phyloP scores from a whole-genome alignment of 768 basidiomycete genomes.

The Leccinum barrowsii region DNA sequence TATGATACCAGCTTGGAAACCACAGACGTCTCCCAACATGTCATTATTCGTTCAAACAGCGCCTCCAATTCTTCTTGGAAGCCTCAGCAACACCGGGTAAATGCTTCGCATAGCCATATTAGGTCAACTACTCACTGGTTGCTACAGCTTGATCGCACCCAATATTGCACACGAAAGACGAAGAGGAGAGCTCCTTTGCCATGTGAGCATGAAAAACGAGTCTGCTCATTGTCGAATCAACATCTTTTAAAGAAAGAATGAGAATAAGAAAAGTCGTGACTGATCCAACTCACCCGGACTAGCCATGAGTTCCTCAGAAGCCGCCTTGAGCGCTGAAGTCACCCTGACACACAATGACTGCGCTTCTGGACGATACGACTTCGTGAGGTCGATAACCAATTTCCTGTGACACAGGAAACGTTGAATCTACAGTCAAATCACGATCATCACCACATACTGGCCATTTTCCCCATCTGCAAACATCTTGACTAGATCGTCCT shows the following conservation, averaged over 20 bases:
- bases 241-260: conserved; percentile 6
- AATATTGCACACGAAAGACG: conserved; percentile 38
- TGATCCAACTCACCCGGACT: conserved; percentile 33
- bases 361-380: conserved; percentile 50
- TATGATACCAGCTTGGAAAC: conserved; percentile 27
- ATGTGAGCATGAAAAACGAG: conserved; percentile 50
- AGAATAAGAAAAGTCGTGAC: neutral
- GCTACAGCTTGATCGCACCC: conserved; percentile 38
- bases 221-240: conserved; percentile 22
- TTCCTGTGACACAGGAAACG: conserved; percentile 28
- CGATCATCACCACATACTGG: conserved; percentile 35
- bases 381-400: conserved; percentile 41
- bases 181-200: conserved; percentile 44
- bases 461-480: conserved; percentile 39
- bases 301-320: conserved; percentile 30
- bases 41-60: conserved; percentile 45
- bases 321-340: conserved; percentile 38
- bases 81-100: conserved; percentile 34
- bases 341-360: conserved; percentile 44
- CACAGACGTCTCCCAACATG: conserved; percentile 51
- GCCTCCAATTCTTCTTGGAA: conserved; percentile 43
- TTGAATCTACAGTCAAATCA: neutral
- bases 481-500: conserved; percentile 53
- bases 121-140: conserved; percentile 32
- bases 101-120: neutral